Conservation (phyloP, 495 filamentous ascomycete species). For the Glutinoglossum americanum region DNA sequence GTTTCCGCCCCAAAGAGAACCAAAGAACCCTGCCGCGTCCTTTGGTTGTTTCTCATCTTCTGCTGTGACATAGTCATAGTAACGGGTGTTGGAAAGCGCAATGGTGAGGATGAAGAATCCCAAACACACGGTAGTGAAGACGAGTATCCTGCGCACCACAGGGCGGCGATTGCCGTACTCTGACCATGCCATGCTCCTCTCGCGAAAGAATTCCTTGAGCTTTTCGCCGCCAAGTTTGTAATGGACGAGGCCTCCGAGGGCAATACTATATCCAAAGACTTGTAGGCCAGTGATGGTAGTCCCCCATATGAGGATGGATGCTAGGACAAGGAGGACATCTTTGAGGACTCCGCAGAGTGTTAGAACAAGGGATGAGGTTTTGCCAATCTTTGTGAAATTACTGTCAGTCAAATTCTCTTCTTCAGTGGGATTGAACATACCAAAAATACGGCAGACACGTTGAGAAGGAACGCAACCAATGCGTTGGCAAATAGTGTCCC, state of each 20-base stretch:
- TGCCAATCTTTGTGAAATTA: constrained; percentile 51
- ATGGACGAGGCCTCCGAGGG: constrained; percentile 77
- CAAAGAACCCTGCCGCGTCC: background rate
- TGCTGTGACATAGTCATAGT: background rate
- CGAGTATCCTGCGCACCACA: constrained; percentile 48
- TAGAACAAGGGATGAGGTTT: constrained; percentile 87
- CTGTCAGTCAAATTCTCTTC: background rate
- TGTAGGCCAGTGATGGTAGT: constrained; percentile 65
- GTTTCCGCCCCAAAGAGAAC: background rate
- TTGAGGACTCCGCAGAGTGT: constrained; percentile 96
- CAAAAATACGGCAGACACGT: constrained; percentile 86
- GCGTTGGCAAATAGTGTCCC: constrained; percentile 62
- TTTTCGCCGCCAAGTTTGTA: constrained; percentile 88
- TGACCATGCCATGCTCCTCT: constrained; percentile 52
- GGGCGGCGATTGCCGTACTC: constrained; percentile 65
- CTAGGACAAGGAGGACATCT: constrained; percentile 82
- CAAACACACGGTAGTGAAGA: constrained; percentile 35
- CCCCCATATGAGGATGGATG: constrained; percentile 77
- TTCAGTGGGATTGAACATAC: constrained; percentile 29
- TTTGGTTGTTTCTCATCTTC: background rate
- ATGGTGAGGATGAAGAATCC: constrained; percentile 39
- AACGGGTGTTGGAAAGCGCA: background rate
- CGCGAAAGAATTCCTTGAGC: constrained; percentile 53
- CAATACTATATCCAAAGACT: constrained; percentile 87
- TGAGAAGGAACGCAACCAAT: constrained; percentile 63